phyloP scores from a whole-genome alignment of 2,329 filamentous ascomycete species.

The Pyrenochaeta sp. region DNA sequence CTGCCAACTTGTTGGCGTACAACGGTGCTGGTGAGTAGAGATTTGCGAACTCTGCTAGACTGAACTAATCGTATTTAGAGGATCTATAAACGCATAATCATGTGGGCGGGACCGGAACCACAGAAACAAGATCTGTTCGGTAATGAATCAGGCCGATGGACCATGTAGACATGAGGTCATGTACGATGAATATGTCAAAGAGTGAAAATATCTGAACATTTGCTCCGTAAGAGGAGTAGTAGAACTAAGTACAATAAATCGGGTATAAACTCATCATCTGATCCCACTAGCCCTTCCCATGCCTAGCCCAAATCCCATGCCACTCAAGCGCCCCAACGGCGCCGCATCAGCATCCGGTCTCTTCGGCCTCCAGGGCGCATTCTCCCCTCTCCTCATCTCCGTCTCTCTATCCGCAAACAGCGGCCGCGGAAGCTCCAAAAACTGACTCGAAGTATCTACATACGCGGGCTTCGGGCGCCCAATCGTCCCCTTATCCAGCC shows the following conservation, averaged over 20 bases:
- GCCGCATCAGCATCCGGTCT: slow-evolving; percentile 29
- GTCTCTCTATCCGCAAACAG: slow-evolving; percentile 19
- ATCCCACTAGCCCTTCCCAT: slow-evolving; percentile 1
- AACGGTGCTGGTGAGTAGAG: slow-evolving; percentile 30
- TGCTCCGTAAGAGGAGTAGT: too few relatives aligned
- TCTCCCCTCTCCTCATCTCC: slow-evolving; percentile 1
- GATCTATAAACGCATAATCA: too few relatives aligned
- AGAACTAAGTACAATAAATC: background rate
- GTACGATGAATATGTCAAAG: background rate
- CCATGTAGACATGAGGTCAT: background rate
- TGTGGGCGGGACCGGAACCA: too few relatives aligned
- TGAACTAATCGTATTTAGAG: too few relatives aligned
- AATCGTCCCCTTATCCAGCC: slow-evolving; percentile 25
- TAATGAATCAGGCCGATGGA: too few relatives aligned
- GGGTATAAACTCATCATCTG: background rate
- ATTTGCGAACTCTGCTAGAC: too few relatives aligned
- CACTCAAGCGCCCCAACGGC: slow-evolving; percentile 33
- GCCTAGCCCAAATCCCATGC: slow-evolving; percentile 34
- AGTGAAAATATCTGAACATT: too few relatives aligned
- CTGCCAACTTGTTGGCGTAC: slow-evolving; percentile 35
- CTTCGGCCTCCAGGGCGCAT: slow-evolving; percentile 17
- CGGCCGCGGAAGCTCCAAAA: slow-evolving; percentile 26
- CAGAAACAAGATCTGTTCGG: too few relatives aligned
- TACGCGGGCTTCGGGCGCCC: slow-evolving; percentile 19
- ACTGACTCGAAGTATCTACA: slow-evolving; percentile 17